These are phyloP conservation scores for Xylaria cubensis DNA, from an alignment of 495 filamentous ascomycete species.

Conservation along the genomic window DNA sequence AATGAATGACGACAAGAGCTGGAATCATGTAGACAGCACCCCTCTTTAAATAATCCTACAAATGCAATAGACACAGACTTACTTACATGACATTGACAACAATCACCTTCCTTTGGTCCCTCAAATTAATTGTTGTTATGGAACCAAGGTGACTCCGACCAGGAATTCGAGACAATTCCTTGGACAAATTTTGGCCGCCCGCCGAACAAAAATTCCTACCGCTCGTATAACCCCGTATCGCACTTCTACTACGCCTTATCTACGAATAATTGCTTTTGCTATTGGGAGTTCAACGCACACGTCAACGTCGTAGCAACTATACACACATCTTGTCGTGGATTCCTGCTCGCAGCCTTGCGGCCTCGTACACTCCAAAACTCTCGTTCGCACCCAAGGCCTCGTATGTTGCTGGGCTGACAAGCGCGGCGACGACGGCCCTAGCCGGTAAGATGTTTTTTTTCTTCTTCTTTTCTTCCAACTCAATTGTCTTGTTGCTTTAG, in stretches of 20 bases:
- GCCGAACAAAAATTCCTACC: background rate
- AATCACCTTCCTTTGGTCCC: background rate
- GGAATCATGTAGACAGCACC: conserved; percentile 3
- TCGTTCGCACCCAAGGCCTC: background rate
- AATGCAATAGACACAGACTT: background rate
- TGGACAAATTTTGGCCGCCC: background rate
- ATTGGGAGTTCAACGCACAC: background rate
- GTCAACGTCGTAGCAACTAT: background rate
- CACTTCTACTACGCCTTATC: background rate
- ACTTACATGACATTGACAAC: background rate
- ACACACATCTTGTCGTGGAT: background rate
- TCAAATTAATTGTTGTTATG: background rate
- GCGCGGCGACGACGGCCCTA: conserved; percentile 15
- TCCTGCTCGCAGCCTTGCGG: background rate
- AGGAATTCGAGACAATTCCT: background rate
- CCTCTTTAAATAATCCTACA: background rate
- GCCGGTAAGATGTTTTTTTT: background rate
- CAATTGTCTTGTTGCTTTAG: conserved; percentile 7
- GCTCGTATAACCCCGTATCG: background rate
- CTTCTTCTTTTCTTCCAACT: too few relatives aligned
- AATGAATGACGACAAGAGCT: conserved; percentile 3
- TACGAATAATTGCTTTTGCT: background rate
- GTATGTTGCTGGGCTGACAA: conserved; percentile 12
- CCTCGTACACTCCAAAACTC: background rate
- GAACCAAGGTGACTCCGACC: conserved; percentile 6